Evolutionary conservation across 1,284 basidiomycete genomes (phyloP), one percentile per base, ranked within the genome.

Genomic region (Peniophora sp.): DNA sequence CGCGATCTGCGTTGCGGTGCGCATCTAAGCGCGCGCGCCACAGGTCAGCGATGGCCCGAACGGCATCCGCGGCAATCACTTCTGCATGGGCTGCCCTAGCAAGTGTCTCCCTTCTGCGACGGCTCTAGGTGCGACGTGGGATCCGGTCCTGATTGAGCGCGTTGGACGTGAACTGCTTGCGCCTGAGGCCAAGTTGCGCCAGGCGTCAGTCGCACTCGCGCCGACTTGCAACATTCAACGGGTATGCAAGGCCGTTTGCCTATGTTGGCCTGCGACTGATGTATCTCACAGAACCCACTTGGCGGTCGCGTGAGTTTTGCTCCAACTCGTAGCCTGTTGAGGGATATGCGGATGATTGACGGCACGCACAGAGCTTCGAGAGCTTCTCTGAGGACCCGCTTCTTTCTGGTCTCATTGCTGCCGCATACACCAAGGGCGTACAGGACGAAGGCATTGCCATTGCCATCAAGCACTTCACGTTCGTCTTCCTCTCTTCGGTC

Each of bases 11-110:
- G 20, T 14, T 20, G 19, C 16, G 16, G 16, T 38, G 25, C 12
- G 19, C 36, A 23, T 20, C 20, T 5, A 19, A 27, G 23, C 9
- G 17, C n/a, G 25, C 32, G 16, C 35, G 34, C 12, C 49, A 24
- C 34, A 83, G 81, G 80, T 85, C 58, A 84, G 80, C 65, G 85
- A 87, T 69, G 85, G 85, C 1, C 84, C 87, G 0, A 90, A 84
- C 62, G 81, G 68, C n/a, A 61, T 69, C 23, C 61, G 67, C 17
- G 67, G 68, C 1, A 63, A 65, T 54, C 63, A 66, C 55, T 69
- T 69, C 59, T 65, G 69, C 59, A 69, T 69, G 67, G 63, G 67
- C 41, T 78, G 75, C 2, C 80, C 79, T 10, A 77, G 80, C 0
- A 79, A 83, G 62, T 84, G 80, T 60, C 65, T 85, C 38, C 81